Evolutionary conservation across 108 stramenopile genomes (phyloP).

Genomic region (Fistulifera pelliculosa): DNA sequence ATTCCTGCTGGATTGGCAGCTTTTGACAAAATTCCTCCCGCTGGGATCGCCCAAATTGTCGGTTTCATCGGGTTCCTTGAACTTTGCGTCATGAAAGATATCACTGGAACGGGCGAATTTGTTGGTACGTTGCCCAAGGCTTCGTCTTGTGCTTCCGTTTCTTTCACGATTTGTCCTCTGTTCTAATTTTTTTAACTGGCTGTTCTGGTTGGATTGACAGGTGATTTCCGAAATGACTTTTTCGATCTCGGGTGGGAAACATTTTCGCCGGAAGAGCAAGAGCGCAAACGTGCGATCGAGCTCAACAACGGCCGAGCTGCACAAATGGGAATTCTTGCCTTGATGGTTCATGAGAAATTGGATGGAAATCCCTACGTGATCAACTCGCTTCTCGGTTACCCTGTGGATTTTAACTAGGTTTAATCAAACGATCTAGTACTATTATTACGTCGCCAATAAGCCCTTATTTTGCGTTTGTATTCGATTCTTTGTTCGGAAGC

Average conservation of each 20-base stretch:
- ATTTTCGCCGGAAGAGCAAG: conserved; percentile 29
- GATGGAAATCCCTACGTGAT: conserved; percentile 37
- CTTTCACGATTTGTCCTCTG: too few relatives aligned
- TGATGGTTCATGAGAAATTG: conserved; percentile 83
- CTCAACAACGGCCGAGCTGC: conserved; percentile 91
- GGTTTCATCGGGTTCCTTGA: conserved; percentile 53
- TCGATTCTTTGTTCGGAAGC: too few relatives aligned
- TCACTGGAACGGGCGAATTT: conserved; percentile 26
- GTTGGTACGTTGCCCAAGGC: conserved; percentile 25
- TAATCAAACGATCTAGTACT: too few relatives aligned
- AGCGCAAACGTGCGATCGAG: conserved; percentile 78
- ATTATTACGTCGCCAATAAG: too few relatives aligned
- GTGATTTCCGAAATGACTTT: conserved; percentile 36
- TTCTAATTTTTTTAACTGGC: too few relatives aligned
- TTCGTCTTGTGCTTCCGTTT: too few relatives aligned
- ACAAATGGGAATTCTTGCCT: conserved; percentile 83
- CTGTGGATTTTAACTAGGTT: conserved; percentile 29
- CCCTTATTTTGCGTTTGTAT: too few relatives aligned
- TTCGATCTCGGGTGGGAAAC: conserved; percentile 36
- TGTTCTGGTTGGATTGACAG: conserved; percentile 22
- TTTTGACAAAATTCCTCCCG: conserved; percentile 20
- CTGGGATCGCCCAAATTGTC: conserved; percentile 34
- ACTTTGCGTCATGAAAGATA: conserved; percentile 39
- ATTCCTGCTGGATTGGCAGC: conserved; percentile 51
- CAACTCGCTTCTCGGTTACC: conserved; percentile 33